phyloP scores from a whole-genome alignment of 2,329 filamentous ascomycete species.

The Grosmannia huntii region DNA sequence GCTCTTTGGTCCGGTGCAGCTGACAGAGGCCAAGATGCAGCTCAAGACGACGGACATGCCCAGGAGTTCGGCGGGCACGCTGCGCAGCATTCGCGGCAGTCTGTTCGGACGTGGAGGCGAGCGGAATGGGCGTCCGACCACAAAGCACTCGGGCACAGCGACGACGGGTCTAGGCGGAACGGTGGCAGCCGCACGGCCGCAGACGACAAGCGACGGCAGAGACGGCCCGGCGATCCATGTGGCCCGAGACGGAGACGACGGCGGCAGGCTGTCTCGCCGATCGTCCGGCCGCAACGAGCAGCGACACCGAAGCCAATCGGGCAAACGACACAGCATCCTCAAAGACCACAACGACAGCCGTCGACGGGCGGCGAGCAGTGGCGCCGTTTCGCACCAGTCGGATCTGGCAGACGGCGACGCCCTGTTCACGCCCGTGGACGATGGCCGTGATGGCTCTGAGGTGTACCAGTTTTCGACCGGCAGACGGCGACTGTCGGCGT shows the following conservation, averaged over 20 bases:
- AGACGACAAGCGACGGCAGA: constrained; percentile 29
- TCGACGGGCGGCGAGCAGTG: constrained; percentile 30
- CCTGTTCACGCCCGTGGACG: constrained; percentile 35
- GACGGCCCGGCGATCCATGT: constrained; percentile 64
- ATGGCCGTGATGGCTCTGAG: constrained; percentile 24
- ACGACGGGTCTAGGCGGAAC: constrained; percentile 24
- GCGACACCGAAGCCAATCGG: constrained; percentile 32
- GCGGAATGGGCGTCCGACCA: constrained; percentile 28
- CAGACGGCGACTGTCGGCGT: constrained; percentile 27
- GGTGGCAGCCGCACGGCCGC: constrained; percentile 10
- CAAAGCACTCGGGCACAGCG: constrained; percentile 22
- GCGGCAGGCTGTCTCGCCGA: constrained; percentile 18
- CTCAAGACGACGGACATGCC: constrained; percentile 42
- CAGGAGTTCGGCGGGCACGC: constrained; percentile 57
- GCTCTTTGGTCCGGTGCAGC: constrained; percentile 56
- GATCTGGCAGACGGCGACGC: constrained; percentile 34
- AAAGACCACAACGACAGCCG: constrained; percentile 38
- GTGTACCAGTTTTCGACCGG: constrained; percentile 26
- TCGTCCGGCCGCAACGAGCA: constrained; percentile 14
- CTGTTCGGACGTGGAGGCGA: constrained; percentile 58
- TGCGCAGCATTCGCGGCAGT: constrained; percentile 58
- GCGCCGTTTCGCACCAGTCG: constrained; percentile 20
- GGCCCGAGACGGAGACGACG: constrained; percentile 44
- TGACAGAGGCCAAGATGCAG: constrained; percentile 25
- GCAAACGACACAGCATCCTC: constrained; percentile 37